Conservation (phyloP, 2,329 filamentous ascomycete genomes). For the Sporothrix dimorphospora region DNA sequence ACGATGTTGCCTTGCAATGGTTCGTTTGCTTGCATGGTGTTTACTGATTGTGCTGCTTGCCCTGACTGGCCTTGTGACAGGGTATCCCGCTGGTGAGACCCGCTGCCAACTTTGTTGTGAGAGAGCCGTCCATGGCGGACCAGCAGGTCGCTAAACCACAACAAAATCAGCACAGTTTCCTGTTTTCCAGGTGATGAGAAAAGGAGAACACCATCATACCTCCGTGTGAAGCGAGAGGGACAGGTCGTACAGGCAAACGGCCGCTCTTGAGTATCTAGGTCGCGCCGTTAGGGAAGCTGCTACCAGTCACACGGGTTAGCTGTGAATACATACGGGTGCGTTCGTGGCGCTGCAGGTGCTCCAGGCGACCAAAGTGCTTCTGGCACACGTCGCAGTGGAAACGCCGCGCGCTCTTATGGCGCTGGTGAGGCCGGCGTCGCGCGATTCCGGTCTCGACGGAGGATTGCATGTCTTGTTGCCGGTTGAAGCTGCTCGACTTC, state of each 20-base stretch:
- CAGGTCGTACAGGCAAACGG: not conserved
- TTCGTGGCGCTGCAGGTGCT: conserved; percentile 14
- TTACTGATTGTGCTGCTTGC: not conserved
- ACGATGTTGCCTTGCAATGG: not conserved
- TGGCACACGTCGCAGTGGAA: conserved; percentile 14
- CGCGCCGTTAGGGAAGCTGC: not conserved
- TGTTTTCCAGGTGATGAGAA: not conserved
- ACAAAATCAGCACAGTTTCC: not conserved
- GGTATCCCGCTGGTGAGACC: not conserved
- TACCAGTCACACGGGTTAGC: no score
- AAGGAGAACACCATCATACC: not conserved
- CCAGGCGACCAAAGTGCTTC: conserved; percentile 9
- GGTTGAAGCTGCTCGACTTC: not conserved
- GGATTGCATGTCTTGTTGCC: not conserved
- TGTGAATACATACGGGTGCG: not conserved
- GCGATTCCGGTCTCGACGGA: not conserved
- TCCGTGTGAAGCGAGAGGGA: not conserved
- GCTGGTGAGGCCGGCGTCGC: not conserved
- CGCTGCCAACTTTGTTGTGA: not conserved
- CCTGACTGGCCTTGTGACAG: not conserved
- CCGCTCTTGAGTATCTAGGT: conserved; percentile 8
- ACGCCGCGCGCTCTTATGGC: not conserved
- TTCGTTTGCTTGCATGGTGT: not conserved
- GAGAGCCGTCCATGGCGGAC: conserved; percentile 13
- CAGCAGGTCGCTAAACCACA: not conserved